Conservation (phyloP, 495 filamentous ascomycete species). For the Penicillium waksmanii region DNA sequence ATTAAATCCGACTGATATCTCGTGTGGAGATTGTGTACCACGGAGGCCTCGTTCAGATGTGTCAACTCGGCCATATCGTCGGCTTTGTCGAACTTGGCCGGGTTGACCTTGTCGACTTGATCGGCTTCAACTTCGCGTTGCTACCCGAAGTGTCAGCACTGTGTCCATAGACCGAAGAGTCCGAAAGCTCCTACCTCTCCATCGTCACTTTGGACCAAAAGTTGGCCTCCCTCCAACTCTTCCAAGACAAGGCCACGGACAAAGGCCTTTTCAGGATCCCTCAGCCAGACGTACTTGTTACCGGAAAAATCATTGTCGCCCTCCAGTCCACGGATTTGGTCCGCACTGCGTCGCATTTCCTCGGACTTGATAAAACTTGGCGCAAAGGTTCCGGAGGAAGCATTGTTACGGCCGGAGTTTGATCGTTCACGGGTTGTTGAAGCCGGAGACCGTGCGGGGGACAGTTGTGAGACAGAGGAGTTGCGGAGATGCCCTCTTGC, state of each 20-base stretch:
- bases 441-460: conserved; percentile 29
- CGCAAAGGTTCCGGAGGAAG: conserved; percentile 80
- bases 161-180: background rate
- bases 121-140: conserved; percentile 85
- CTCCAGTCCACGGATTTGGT: conserved; percentile 77
- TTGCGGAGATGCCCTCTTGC: conserved; percentile 58
- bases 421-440: conserved; percentile 52
- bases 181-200: conserved; percentile 66
- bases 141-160: conserved; percentile 44
- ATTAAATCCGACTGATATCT: conserved; percentile 95
- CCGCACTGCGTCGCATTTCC: conserved; percentile 65
- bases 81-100: conserved; percentile 98
- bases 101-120: conserved; percentile 96
- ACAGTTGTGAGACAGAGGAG: conserved; percentile 55
- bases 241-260: conserved; percentile 89
- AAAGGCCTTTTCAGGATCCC: conserved; percentile 84
- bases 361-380: conserved; percentile 92
- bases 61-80: conserved; percentile 99
- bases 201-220: conserved; percentile 93
- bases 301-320: conserved; percentile 98
- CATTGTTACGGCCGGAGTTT: conserved; percentile 60
- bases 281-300: conserved; percentile 97
- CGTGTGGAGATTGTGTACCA: conserved; percentile 94
- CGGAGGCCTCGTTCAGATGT: conserved; percentile 95
- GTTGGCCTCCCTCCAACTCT: conserved; percentile 64